Conservation (phyloP, 139 green algal species). For the Haematococcus lacustris region DNA sequence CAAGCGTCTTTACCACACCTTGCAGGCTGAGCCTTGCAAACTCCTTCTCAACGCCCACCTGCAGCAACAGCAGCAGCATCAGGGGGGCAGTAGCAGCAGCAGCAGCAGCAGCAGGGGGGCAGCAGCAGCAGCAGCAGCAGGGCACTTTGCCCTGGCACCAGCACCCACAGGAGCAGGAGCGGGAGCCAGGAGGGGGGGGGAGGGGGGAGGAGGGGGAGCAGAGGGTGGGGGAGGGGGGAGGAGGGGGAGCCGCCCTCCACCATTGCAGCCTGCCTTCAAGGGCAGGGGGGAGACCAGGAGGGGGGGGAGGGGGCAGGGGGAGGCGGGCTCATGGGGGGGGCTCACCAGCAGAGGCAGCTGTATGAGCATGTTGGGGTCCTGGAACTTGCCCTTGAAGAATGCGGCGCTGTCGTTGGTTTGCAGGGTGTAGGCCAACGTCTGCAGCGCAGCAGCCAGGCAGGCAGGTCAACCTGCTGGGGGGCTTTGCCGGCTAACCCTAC, state of each 20-base stretch:
- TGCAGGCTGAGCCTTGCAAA: neutral
- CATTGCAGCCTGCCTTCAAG: no score
- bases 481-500: neutral
- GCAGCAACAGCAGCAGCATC: neutral
- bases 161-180: neutral
- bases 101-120: neutral
- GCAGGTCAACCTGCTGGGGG: neutral
- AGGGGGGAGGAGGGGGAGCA: neutral
- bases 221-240: neutral
- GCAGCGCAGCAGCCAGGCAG: neutral
- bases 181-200: no score
- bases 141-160: neutral
- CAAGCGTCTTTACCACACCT: neutral
- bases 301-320: no score
- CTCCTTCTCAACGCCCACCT: neutral
- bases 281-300: no score
- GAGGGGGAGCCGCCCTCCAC: no score
- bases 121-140: neutral
- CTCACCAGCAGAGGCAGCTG: conserved; percentile 35
- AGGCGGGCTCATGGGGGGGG: no score
- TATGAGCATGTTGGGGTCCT: conserved; percentile 30
- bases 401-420: conserved; percentile 18
- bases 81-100: neutral
- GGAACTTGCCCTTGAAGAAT: conserved; percentile 39
- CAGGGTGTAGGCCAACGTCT: conserved; percentile 6